Evolutionary conservation across 805 yeast genomes (phyloP), one percentile per base, ranked within the genome.

Genomic region (Cyberlindnera mrakii): DNA sequence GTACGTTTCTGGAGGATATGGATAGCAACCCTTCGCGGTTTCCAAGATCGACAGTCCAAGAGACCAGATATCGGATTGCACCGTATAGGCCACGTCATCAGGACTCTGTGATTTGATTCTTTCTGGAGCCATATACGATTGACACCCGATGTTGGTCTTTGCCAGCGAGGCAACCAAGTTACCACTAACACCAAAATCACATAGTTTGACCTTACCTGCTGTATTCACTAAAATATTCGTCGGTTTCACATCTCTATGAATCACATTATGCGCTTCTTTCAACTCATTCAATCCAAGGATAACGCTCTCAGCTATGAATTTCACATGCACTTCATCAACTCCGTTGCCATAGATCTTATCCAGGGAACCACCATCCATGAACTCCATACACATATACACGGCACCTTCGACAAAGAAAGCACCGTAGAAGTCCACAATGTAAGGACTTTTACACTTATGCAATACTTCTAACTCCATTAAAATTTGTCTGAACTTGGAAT

Each of bases 91-190:
- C 8, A 77, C 71, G 51, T 80, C 90, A 57, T 84, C 89, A 2
- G 89, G 91, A 49, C 69, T 80, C 47, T 74, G 55, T 0, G 85
- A 77, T 57, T 82, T 80, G 53, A 93, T 93, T 58, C 99, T 76
- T 61, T 91, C 99, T 1, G 99, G 99, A 1, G 98, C 98, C 98
- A 93, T 93, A 64, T 91, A 91, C 1, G 96, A 85, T 65, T 93
- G 99, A 65, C 99, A 91, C 5, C 99, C 99, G 51, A 91, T 88
- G 55, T 93, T 91, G 0, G 99, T 91, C 56, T 88, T 81, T 14
- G 98, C 98, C 54, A 91, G 71, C 0, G 96, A 87, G 2, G 97
- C 96, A 18, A 93, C 98, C 48, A 91, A 68, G 58, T 91, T 91
- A 16, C 98, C 98, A 42, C 89, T 78, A 18, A 91, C 99, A 41